phyloP scores from a whole-genome alignment of 495 filamentous ascomycete species.

The Podospora conica region DNA sequence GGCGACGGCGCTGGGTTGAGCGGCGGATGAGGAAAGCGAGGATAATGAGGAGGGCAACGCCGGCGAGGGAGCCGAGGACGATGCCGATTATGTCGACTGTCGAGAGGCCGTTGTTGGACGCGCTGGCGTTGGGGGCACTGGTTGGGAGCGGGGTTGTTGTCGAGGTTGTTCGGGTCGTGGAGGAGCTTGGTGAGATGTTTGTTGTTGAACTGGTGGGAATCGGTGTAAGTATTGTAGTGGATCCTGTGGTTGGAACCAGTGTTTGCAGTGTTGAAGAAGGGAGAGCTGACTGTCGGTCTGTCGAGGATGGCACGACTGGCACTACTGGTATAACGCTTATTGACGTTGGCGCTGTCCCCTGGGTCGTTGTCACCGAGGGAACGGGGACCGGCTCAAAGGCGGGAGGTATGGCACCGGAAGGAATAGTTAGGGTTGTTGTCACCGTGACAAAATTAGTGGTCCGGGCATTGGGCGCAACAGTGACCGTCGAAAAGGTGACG shows the following conservation, averaged over 20 bases:
- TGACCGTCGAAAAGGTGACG: neutral
- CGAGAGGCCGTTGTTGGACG: neutral
- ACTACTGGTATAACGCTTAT: neutral
- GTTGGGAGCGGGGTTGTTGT: neutral
- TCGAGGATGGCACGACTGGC: neutral
- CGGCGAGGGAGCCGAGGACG: conserved; percentile 15
- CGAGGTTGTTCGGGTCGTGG: neutral
- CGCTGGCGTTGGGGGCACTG: neutral
- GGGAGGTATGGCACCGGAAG: neutral
- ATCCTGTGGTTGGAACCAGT: neutral
- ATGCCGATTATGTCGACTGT: conserved; percentile 22
- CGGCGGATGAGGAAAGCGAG: conserved; percentile 24
- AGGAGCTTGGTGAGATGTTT: neutral
- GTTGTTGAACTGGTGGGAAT: neutral
- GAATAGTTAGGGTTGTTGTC: neutral
- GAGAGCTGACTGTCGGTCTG: neutral
- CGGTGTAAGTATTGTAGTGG: neutral
- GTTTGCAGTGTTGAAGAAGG: neutral
- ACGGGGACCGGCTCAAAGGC: neutral
- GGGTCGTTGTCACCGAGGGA: neutral
- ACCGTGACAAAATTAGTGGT: neutral
- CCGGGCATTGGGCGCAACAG: neutral
- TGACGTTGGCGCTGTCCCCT: neutral
- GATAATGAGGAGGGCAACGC: conserved; percentile 21
- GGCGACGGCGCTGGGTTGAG: conserved; percentile 14